Evolutionary conservation across 1,284 basidiomycete species (phyloP), one percentile per base, ranked within the genome.

Genomic region (Pyrrhoderma lamaoense): DNA sequence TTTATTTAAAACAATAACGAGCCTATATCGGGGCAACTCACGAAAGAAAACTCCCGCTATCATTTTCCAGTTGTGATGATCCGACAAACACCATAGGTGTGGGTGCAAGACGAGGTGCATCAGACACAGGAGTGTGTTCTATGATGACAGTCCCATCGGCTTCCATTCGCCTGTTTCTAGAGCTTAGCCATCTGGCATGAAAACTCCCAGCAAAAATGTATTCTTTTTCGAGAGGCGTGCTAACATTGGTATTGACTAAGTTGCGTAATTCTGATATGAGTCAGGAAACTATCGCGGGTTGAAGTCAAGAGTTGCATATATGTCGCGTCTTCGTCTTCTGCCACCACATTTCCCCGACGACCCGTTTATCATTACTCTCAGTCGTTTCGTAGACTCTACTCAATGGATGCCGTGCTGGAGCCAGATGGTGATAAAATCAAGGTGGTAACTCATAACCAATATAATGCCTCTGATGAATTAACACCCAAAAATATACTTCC

Each of bases 401-500:
- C 42, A 21, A 60, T 60, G 59, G 58, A 60, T 40, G 52, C 52
- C 19, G 47, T 56, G 23, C 47, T 60, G 8, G 53, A 55, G 23
- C 52, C 56, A 16, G 42, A 46, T 13, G 42, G 45, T 11, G 54
- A 53, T 11, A 59, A 77, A 56, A 69, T 88, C 59, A 71, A 77
- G 56, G 77, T 94, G 42, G 77, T 81, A 38, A 77, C 79, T 0
- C 91, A 90, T 64, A 70, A 73, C 55, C 89, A 93, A 62, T 94
- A 94, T 67, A 60, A 78, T 57, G 76, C 85, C 5, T 66, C 72
- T 9, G 83, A 82, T 47, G 67, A 78, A 38, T 70, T 89, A 37
- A 75, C 82, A 0, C 79, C 82, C 0, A 51, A 66, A 19, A 71
- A 71, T 27, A 80, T 91, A 56, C 62, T 69, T 22, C 70, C 80